Evolutionary conservation across 768 basidiomycete genomes (phyloP).

Genomic region (Exidia glandulosa): DNA sequence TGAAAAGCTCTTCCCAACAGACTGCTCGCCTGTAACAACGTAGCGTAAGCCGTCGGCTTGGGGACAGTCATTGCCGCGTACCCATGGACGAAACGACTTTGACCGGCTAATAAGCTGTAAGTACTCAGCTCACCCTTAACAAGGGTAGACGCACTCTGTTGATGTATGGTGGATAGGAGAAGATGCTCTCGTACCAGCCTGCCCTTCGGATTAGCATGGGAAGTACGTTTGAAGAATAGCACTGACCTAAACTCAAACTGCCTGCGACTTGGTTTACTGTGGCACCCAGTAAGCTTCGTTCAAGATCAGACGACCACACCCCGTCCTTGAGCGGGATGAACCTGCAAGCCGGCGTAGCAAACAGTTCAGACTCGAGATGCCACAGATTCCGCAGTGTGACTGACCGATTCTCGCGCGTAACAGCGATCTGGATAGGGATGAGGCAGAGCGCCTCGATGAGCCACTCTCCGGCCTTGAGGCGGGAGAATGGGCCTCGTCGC

Average conservation of each 20-base stretch:
- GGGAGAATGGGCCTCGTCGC: conserved; percentile 24
- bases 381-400: neutral
- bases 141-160: conserved; percentile 26
- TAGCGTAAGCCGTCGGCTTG: neutral
- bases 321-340: conserved; percentile 54
- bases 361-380: too few species aligned
- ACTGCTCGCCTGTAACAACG: conserved; percentile 41
- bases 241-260: conserved; percentile 6
- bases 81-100: conserved; percentile 60
- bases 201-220: conserved; percentile 28
- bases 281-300: conserved; percentile 45
- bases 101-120: conserved; percentile 32
- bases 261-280: conserved; percentile 49
- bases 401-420: conserved; percentile 42
- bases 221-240: neutral
- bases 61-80: conserved; percentile 8
- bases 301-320: conserved; percentile 36
- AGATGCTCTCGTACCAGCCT: conserved; percentile 56
- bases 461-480: conserved; percentile 47
- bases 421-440: conserved; percentile 53
- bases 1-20: conserved; percentile 49
- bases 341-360: neutral
- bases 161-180: conserved; percentile 35
- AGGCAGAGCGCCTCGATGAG: conserved; percentile 47
- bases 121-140: neutral